phyloP scores from a whole-genome alignment of 1,139 yeast species.

The Candida smagusa region DNA sequence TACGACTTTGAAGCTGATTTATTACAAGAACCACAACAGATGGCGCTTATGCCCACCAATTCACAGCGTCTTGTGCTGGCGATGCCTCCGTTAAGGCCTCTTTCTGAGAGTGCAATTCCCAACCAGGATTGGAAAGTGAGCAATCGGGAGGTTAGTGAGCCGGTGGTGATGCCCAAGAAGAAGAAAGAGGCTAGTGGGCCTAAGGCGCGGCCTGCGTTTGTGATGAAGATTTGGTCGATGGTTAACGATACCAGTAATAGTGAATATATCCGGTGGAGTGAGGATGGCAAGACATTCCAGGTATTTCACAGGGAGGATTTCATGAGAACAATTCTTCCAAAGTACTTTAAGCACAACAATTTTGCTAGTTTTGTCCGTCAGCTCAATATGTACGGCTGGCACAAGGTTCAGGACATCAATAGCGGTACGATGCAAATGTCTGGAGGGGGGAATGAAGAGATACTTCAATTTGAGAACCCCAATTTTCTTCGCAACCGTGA shows the following conservation, averaged over 20 bases:
- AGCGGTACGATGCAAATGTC: constrained; percentile 57
- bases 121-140: constrained; percentile 1
- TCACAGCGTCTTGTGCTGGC: constrained; percentile 14
- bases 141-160: background rate
- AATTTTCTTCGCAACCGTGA: constrained; percentile 68
- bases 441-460: constrained; percentile 38
- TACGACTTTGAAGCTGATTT: constrained; percentile 4
- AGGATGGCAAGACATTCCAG: constrained; percentile 81
- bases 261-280: constrained; percentile 77
- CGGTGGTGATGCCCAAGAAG: constrained; percentile 14
- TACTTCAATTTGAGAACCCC: constrained; percentile 82
- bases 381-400: constrained; percentile 97
- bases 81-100: constrained; percentile 33
- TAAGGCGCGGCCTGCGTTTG: constrained; percentile 74
- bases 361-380: constrained; percentile 83
- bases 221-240: constrained; percentile 92
- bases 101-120: constrained; percentile 36
- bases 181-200: constrained; percentile 36
- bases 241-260: constrained; percentile 74
- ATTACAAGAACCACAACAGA: constrained; percentile 10
- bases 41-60: constrained; percentile 9
- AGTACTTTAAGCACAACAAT: constrained; percentile 86
- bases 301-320: constrained; percentile 84
- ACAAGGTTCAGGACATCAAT: constrained; percentile 80
- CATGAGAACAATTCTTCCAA: constrained; percentile 79